phyloP scores from a whole-genome alignment of 208 protist genomes.

The Naegleria lovaniensis region DNA sequence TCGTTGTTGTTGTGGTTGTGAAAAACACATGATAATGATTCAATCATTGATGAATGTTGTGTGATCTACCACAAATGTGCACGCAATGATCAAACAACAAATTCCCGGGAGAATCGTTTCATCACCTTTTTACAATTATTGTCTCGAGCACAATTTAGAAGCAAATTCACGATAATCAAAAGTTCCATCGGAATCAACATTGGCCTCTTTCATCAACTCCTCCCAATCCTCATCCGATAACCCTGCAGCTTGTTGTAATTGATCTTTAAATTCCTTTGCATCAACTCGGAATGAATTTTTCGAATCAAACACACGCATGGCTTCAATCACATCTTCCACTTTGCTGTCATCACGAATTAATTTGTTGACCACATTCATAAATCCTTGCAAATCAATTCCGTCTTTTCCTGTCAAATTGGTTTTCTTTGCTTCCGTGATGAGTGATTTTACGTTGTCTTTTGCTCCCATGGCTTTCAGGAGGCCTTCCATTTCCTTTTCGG shows the following conservation, averaged over 20 bases:
- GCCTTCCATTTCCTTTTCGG: background rate
- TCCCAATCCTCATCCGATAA: background rate
- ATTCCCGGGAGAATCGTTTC: no score
- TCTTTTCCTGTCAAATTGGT: background rate
- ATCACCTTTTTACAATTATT: background rate
- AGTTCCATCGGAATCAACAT: background rate
- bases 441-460: background rate
- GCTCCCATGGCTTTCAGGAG: background rate
- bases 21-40: no score
- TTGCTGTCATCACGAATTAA: background rate
- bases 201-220: background rate
- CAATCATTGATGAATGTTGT: no score
- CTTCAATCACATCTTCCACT: background rate
- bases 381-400: background rate
- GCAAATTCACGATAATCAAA: conserved; percentile 3
- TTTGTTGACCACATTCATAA: background rate
- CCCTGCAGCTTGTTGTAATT: background rate
- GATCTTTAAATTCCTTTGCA: background rate
- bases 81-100: no score
- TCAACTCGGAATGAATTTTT: background rate
- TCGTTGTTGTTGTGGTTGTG: no score
- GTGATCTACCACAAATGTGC: no score
- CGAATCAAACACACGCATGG: background rate
- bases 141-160: background rate
- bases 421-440: background rate